These are phyloP conservation scores for Colletotrichum theobromicola DNA, from an alignment of 2,329 filamentous ascomycete species.

Conservation along the genomic window DNA sequence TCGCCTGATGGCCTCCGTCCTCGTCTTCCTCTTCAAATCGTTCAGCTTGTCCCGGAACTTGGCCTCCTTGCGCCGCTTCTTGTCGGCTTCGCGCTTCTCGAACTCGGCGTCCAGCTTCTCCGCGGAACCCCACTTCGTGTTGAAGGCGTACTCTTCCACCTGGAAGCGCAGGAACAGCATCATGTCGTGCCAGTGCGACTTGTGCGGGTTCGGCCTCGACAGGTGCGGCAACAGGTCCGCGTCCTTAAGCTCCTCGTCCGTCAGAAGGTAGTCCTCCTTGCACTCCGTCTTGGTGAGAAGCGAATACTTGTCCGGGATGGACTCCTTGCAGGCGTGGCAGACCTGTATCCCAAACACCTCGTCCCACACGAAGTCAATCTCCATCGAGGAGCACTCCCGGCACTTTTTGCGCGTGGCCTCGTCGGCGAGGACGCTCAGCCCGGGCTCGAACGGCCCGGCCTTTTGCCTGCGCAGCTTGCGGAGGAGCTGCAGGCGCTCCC, in stretches of 20 bases:
- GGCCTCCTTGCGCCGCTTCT: constrained; percentile 85
- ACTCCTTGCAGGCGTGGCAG: constrained; percentile 87
- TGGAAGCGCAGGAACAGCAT: constrained; percentile 95
- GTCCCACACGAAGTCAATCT: constrained; percentile 96
- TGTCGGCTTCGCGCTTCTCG: constrained; percentile 76
- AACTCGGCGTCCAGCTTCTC: constrained; percentile 91
- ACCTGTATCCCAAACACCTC: constrained; percentile 79
- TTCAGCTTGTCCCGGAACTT: constrained; percentile 90
- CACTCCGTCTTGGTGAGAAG: constrained; percentile 97
- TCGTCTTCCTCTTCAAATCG: constrained; percentile 90
- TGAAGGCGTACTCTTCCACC: constrained; percentile 92
- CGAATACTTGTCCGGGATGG: constrained; percentile 89
- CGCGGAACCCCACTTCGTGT: constrained; percentile 86
- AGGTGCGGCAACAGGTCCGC: constrained; percentile 85
- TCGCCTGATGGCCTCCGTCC: constrained; percentile 86
- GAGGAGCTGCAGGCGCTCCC: constrained; percentile 84
- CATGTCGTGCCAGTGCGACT: constrained; percentile 97
- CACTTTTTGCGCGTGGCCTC: constrained; percentile 74
- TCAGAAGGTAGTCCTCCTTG: constrained; percentile 92
- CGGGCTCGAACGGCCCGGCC: constrained; percentile 86
- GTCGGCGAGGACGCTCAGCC: constrained; percentile 75
- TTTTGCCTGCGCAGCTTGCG: constrained; percentile 75
- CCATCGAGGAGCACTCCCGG: constrained; percentile 79
- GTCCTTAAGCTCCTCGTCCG: constrained; percentile 88
- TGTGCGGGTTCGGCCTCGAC: constrained; percentile 91